Conservation (phyloP, 805 yeast species). For the Kurtzmaniella cleridarum region DNA sequence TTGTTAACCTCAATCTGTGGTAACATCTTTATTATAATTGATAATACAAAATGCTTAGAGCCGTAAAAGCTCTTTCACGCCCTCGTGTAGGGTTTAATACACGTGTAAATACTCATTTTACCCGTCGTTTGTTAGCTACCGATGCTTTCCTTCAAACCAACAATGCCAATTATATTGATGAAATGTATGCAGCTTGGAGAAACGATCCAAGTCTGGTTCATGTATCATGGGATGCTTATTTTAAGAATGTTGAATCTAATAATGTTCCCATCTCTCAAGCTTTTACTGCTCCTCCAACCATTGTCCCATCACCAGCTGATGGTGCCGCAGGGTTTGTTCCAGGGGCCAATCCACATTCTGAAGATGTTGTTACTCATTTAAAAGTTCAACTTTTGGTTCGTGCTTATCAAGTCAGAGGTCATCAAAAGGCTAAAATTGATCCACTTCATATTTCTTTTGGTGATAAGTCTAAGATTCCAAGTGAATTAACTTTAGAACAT, state of each 20-base stretch:
- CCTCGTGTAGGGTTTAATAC: background rate
- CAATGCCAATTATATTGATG: conserved; percentile 91
- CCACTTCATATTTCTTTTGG: conserved; percentile 92
- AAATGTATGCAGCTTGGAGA: conserved; percentile 95
- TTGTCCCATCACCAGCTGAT: conserved; percentile 76
- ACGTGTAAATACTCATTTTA: conserved; percentile 5
- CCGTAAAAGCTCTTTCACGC: conserved; percentile 3
- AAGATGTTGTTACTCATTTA: conserved; percentile 79
- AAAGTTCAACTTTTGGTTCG: conserved; percentile 95
- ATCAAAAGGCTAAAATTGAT: conserved; percentile 89
- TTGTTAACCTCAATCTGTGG: background rate
- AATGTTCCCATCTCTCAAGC: conserved; percentile 69
- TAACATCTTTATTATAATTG: background rate
- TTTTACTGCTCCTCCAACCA: conserved; percentile 85
- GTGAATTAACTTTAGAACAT: conserved; percentile 85
- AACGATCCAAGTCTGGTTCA: conserved; percentile 89
- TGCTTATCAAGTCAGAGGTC: conserved; percentile 99
- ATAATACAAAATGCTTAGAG: conserved; percentile 4
- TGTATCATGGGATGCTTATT: conserved; percentile 95
- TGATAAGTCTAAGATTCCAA: conserved; percentile 61
- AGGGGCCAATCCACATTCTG: conserved; percentile 42
- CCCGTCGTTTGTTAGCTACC: conserved; percentile 28
- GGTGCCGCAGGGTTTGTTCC: conserved; percentile 61
- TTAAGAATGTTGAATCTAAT: conserved; percentile 78
- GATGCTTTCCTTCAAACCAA: conserved; percentile 81